These are phyloP conservation scores for Phaseolus lunatus DNA, from an alignment of 306 rosid species.

Conservation along the genomic window DNA sequence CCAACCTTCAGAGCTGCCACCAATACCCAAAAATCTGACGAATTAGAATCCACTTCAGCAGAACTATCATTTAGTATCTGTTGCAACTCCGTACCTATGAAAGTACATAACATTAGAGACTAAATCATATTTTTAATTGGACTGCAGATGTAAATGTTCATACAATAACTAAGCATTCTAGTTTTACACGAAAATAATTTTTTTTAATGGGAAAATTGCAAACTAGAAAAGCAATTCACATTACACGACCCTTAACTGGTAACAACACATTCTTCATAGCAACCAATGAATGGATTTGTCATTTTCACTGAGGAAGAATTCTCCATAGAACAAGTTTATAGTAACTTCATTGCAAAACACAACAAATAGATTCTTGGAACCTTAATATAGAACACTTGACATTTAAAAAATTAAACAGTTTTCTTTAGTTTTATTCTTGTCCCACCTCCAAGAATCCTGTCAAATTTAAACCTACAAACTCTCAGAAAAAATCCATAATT, in stretches of 20 bases:
- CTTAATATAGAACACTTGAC: slow-evolving; percentile 6
- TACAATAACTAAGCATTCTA: background rate
- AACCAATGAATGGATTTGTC: slow-evolving; percentile 33
- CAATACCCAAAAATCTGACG: slow-evolving; percentile 95
- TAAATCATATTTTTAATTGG: slow-evolving; percentile 18
- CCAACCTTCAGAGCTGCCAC: slow-evolving; percentile 95
- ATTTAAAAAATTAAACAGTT: background rate
- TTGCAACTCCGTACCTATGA: slow-evolving; percentile 67
- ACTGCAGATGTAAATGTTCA: slow-evolving; percentile 22
- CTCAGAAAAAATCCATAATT: slow-evolving; percentile 18
- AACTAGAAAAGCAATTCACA: slow-evolving; percentile 8
- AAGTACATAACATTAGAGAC: slow-evolving; percentile 42
- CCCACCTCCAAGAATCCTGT: slow-evolving; percentile 19
- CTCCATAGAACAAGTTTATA: slow-evolving; percentile 21
- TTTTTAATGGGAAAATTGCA: background rate
- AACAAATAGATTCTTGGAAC: slow-evolving; percentile 32
- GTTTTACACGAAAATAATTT: background rate
- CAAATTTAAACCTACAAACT: slow-evolving; percentile 19
- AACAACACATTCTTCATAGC: slow-evolving; percentile 21
- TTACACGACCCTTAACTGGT: slow-evolving; percentile 29
- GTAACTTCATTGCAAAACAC: slow-evolving; percentile 20
- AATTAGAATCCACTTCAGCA: slow-evolving; percentile 77
- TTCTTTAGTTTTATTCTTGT: slow-evolving; percentile 24
- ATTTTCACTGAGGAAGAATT: slow-evolving; percentile 28
- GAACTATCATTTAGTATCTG: slow-evolving; percentile 71